Base-by-base conservation (phyloP, 345 rosid species). In the Rhizophora mangle region DNA sequence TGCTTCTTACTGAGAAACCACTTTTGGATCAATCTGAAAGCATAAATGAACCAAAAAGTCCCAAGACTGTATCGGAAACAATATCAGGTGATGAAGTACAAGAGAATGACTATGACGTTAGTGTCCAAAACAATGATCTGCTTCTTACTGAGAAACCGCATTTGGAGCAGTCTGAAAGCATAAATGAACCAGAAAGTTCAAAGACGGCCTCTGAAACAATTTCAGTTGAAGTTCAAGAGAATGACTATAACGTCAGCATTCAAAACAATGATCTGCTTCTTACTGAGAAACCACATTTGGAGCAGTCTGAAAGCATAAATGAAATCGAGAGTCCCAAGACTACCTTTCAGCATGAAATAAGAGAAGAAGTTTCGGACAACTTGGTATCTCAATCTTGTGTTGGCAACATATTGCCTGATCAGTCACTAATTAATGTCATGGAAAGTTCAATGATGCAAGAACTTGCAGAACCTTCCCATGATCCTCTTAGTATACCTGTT, bases 401-500 rank as follows among this genome's bases (percentile, higher is more conserved):
- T 21, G 6, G 37, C 60, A 6, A 10, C 8, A 26, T 22, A 26
- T 55, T 26, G 18, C 29, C 60, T 2, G 30, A 55, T 55, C 60
- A 22, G 15, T 55, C 59, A 9, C 59, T 8, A 26, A 55, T 0
- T 22, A 22, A 22, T 13, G 49, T 43, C 18, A 43, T 43, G 18
- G 60, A 26, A 55, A 24, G 60, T 9, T 13, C 60, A 43, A 43
- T 13, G 49, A 13, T 55, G 60, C 27, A 22, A 55, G 60, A 55
- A 55, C 30, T 55, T 55, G 10, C 29, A 13, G 30, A 55, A 9
- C 6, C 22, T 55, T 22, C 4, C 6, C 29, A 55, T 55, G 30
- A 55, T 37, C 20, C 69, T 15, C 39, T 6, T 54, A 30, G 30
- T 30, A 55, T 71, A 49, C 64, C 74, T 32, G 57, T 47, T 55